A percentile compares a stretch with the other conserved stretches of the same genome.
Conservation (phyloP, 2,329 filamentous ascomycete genomes). For the Pseudohalonectria lignicola region DNA sequence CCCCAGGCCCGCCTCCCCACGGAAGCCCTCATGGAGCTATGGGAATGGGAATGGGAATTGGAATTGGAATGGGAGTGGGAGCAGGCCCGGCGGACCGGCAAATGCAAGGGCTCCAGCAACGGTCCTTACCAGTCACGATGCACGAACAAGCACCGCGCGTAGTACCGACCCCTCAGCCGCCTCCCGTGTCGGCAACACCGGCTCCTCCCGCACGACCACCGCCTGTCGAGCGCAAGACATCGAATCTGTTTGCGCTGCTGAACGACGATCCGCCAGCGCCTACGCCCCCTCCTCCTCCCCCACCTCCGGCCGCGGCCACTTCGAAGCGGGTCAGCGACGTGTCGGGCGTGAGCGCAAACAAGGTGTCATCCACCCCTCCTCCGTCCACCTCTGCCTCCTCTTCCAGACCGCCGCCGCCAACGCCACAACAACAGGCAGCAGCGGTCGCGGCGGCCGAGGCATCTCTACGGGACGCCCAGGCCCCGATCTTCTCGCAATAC, state of each 20-base stretch:
- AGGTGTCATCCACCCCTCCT: slow-evolving; percentile 8
- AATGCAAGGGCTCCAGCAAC: not conserved
- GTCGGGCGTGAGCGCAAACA: slow-evolving; percentile 10
- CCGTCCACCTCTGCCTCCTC: slow-evolving; percentile 23
- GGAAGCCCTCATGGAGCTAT: too few species aligned
- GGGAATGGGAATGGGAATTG: not conserved
- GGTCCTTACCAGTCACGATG: not conserved
- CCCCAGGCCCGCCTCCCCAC: slow-evolving; percentile 23
- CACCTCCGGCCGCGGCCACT: not conserved
- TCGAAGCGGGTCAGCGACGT: slow-evolving; percentile 39
- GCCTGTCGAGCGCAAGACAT: slow-evolving; percentile 43
- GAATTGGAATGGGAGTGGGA: not conserved
- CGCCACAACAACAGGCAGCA: slow-evolving; percentile 25
- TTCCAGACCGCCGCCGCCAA: slow-evolving; percentile 41
- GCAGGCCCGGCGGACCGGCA: not conserved
- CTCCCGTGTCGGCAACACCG: slow-evolving; percentile 23
- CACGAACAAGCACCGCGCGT: slow-evolving; percentile 11
- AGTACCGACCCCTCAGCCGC: slow-evolving; percentile 17
- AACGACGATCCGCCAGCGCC: slow-evolving; percentile 47
- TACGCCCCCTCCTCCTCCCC: slow-evolving; percentile 18
- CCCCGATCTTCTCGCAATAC: slow-evolving; percentile 33
- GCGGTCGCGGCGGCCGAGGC: slow-evolving; percentile 29
- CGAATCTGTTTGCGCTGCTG: slow-evolving; percentile 51
- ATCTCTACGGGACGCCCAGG: slow-evolving; percentile 33
- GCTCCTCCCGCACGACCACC: slow-evolving; percentile 27